Conservation (phyloP, 164 flowering plant genomes). For the Sedum album region DNA sequence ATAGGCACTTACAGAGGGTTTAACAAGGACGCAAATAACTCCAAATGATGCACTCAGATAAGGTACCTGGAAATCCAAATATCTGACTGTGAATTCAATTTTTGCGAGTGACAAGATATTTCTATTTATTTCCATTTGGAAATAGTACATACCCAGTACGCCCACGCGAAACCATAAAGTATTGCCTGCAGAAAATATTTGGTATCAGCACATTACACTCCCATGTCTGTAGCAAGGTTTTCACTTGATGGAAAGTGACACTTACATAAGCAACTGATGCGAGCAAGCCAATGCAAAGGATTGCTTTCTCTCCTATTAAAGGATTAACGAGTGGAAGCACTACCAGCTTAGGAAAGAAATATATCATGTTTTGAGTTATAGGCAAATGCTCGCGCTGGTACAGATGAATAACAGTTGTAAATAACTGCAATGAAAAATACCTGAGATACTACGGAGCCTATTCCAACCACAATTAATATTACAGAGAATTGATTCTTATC, state of each 20-base stretch:
- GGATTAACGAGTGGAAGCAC: conserved; percentile 75
- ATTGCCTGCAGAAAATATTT: conserved; percentile 40
- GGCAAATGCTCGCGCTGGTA: neutral
- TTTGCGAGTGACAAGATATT: neutral
- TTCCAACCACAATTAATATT: conserved; percentile 69
- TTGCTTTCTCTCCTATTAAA: conserved; percentile 58
- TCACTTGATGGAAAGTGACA: neutral
- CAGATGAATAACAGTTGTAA: too few relatives aligned
- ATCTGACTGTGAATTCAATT: neutral
- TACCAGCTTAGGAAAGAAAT: conserved; percentile 37
- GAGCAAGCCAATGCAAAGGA: conserved; percentile 47
- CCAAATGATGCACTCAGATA: conserved; percentile 80
- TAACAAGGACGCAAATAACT: conserved; percentile 63
- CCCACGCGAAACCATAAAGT: conserved; percentile 86
- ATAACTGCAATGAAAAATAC: too few relatives aligned
- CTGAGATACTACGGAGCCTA: conserved; percentile 87
- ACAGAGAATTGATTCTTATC: conserved; percentile 76
- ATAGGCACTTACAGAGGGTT: conserved; percentile 59
- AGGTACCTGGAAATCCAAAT: conserved; percentile 57
- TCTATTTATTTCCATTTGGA: neutral
- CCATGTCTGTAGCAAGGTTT: neutral
- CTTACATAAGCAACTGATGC: conserved; percentile 78
- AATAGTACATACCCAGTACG: conserved; percentile 64
- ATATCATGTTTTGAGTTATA: too few relatives aligned
- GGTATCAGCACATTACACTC: neutral